Evolutionary conservation across 176 grass and related monocot genomes (phyloP), one percentile per base, ranked within the genome.

Genomic region (Phoenix dactylifera): DNA sequence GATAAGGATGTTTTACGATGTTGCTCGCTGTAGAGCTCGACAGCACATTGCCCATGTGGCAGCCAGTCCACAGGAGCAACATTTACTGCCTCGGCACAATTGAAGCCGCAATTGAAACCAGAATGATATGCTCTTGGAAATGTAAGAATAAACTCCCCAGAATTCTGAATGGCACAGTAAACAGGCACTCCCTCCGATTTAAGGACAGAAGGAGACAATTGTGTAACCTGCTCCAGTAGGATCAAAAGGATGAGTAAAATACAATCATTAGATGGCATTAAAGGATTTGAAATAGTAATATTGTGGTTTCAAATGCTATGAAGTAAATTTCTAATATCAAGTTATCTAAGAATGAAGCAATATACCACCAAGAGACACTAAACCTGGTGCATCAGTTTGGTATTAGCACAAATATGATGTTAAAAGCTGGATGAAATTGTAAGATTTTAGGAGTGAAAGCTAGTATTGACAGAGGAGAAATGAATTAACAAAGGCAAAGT

Each of bases 71-170:
- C 72, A 57, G 87, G 87, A 66, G 93, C 81, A 3, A 97, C 73
- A 74, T 97, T 97, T 74, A 97, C 93, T 9, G 93, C 93, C 66
- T 97, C 93, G 0, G 93, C 93, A 76, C 87, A 97, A 67, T 97
- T 97, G 84, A 97, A 97, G 22, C 93, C 93, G 60, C 78, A 97
- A 58, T 91, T 97, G 78, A 97, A 97, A 12, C 93, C 93, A 64
- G 78, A 72, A 72, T 97, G 93, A 73, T 97, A 97, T 52, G 93
- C 93, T 32, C 87, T 63, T 0, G 93, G 93, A 59, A 97, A 83
- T 51, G 93, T 97, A 54, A 97, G 78, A 72, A 97, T 63, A 39
- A 97, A 91, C 50, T 97, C 80, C 3, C 87, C 84, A 14, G 87
- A 49, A 49, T 80, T 85, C 66, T 97, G 93, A 69, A 88, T 72